Percentiles rank a stretch among this genome's conserved stretches.
These are phyloP conservation scores for Boletus rubescentipes DNA, from an alignment of 768 basidiomycete genomes.

Conservation along the genomic window DNA sequence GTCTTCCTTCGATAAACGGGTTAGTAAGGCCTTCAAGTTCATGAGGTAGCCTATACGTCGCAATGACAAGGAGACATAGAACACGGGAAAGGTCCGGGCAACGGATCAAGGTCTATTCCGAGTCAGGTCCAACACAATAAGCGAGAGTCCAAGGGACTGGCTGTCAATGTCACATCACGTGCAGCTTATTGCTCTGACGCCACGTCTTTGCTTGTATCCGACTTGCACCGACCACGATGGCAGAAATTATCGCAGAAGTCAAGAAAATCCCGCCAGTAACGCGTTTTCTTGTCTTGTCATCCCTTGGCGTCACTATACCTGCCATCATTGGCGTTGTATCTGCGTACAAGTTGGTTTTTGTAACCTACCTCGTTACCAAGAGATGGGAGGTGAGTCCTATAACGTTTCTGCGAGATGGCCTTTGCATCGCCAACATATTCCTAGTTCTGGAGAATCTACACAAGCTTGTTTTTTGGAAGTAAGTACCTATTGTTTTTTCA, in stretches of 20 bases:
- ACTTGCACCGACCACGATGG: constrained; percentile 34
- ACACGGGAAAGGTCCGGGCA: neutral
- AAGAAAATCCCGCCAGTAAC: constrained; percentile 85
- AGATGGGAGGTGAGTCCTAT: constrained; percentile 50
- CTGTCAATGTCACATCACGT: constrained; percentile 10
- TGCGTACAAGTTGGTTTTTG: constrained; percentile 55
- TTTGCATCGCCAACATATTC: neutral
- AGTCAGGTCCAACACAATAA: too few species aligned
- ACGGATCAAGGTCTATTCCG: too few species aligned
- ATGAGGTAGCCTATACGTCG: constrained; percentile 2
- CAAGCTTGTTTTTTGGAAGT: constrained; percentile 76
- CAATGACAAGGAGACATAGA: constrained; percentile 5
- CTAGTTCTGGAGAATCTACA: constrained; percentile 72
- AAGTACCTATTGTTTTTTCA: constrained; percentile 10
- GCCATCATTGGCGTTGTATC: constrained; percentile 54
- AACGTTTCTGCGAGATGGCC: neutral
- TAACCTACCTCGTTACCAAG: constrained; percentile 41
- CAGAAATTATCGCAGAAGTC: constrained; percentile 55
- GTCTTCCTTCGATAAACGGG: constrained; percentile 4
- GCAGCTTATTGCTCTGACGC: neutral
- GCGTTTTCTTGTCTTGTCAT: constrained; percentile 62
- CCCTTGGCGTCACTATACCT: constrained; percentile 58
- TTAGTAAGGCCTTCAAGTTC: constrained; percentile 13
- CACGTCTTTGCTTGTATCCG: neutral
- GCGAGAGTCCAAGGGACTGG: too few species aligned